Base-by-base conservation (phyloP, 1,284 basidiomycete species). In the Uromyces viciae-fabae region DNA sequence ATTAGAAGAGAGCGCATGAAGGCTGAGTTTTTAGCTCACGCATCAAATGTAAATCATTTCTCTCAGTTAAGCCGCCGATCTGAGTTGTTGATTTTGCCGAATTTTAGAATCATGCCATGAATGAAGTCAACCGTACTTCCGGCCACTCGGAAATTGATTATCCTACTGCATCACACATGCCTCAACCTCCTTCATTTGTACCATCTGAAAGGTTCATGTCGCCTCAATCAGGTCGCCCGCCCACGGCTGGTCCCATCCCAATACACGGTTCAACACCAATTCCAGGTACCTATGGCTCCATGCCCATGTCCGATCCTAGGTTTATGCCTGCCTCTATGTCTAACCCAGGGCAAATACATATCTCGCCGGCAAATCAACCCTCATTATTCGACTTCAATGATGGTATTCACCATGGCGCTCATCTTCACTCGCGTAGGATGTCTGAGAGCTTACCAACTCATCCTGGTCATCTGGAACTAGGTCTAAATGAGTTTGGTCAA, bases 1-100 rank as follows among this genome's bases (percentile, higher is more conserved):
- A 49, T 80, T 14, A 80, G 77, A 52, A 58, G 77, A 43, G 68
- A 80, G 52, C 68, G 77, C 40, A 80, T 80, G 77, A 72, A 64
- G 64, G 69, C 77, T 46, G 77, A 80, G 54, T 43, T 80, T 69
- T 60, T 80, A 38, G 69, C 77, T 49, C 68, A 43, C 60, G 68
- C 56, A 58, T 69, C 77, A 15, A 58, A 58, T 54, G 77, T 80
- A 72, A 56, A 25, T 78, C 40, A 0, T 11, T 15, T n/a, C 33
- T 54, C n/a, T n/a, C n/a, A n/a, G n/a, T n/a, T n/a, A n/a, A n/a
- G n/a, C n/a, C n/a, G n/a, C n/a, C n/a, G n/a, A n/a, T 54, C 38
- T 42, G 25, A 78, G 49, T 68, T 66, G 49, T 22, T n/a, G 68
- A 33, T 22, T n/a, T 71, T 71, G 33, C 40, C 9, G 68, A 42